Evolutionary conservation across 1,284 basidiomycete genomes (phyloP).

Genomic region (Apiotrichum veenhuisii): DNA sequence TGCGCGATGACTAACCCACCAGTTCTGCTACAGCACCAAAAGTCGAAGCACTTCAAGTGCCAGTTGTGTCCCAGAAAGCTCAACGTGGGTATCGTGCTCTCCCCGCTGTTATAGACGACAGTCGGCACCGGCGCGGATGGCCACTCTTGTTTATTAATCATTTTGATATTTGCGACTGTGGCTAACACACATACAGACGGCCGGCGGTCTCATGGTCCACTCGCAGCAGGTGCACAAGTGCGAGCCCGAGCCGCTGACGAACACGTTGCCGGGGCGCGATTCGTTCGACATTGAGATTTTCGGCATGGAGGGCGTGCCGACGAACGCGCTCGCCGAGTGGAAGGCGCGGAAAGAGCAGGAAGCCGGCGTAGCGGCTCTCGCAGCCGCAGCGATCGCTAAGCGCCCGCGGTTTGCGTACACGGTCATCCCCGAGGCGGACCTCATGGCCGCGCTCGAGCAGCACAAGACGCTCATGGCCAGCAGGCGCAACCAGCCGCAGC

Average conservation of each 20-base stretch:
- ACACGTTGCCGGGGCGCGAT: constrained; percentile 91
- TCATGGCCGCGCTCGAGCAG: constrained; percentile 76
- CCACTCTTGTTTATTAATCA: no score
- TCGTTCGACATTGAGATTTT: constrained; percentile 99
- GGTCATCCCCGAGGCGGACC: constrained; percentile 73
- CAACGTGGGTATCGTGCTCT: constrained; percentile 54
- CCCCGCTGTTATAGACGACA: not conserved
- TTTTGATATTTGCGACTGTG: no score
- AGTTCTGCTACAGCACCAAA: constrained; percentile 99
- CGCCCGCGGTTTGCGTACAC: constrained; percentile 79
- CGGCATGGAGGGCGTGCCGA: constrained; percentile 97
- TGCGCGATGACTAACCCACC: constrained; percentile 15
- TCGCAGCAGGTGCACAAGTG: constrained; percentile 98
- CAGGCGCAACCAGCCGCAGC: constrained; percentile 44
- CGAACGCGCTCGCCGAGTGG: constrained; percentile 90
- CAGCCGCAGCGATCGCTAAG: constrained; percentile 67
- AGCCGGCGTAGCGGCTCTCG: constrained; percentile 69
- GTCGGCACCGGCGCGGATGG: not conserved
- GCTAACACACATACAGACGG: constrained; percentile 54
- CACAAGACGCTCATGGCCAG: constrained; percentile 91
- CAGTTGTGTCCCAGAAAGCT: constrained; percentile 90
- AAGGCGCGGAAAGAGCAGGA: constrained; percentile 90
- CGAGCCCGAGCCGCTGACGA: constrained; percentile 96
- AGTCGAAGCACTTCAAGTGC: constrained; percentile 99
- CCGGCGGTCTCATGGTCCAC: constrained; percentile 96